Conservation (phyloP, 345 rosid species). For the Salix brachista region DNA sequence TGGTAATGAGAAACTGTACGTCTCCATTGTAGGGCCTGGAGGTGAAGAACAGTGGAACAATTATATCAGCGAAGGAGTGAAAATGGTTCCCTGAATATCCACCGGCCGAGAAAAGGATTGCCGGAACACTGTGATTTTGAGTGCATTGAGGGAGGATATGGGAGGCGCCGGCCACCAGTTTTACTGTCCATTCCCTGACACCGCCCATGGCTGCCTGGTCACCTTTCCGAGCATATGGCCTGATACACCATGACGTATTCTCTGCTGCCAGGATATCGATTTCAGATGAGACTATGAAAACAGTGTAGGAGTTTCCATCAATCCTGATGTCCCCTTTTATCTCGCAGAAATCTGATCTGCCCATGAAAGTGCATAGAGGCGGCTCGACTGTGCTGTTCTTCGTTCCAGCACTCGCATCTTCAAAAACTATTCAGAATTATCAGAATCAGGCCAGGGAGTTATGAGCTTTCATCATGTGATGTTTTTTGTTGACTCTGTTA, state of each 20-base stretch:
- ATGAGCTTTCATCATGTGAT: background rate
- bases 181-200: slow-evolving; percentile 62
- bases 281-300: slow-evolving; percentile 29
- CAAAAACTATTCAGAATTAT: background rate
- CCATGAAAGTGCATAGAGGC: slow-evolving; percentile 33
- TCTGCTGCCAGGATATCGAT: slow-evolving; percentile 5
- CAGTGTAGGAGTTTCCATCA: slow-evolving; percentile 43
- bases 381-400: slow-evolving; percentile 20
- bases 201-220: slow-evolving; percentile 44
- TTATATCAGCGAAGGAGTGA: slow-evolving; percentile 70
- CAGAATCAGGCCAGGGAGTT: background rate
- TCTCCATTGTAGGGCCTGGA: slow-evolving; percentile 52
- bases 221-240: slow-evolving; percentile 69
- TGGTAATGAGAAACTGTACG: slow-evolving; percentile 57
- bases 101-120: slow-evolving; percentile 64
- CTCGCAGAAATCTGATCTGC: slow-evolving; percentile 64
- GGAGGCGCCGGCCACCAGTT: slow-evolving; percentile 18
- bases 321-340: slow-evolving; percentile 54
- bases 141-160: slow-evolving; percentile 36
- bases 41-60: slow-evolving; percentile 63
- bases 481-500: background rate
- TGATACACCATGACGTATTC: slow-evolving; percentile 44
- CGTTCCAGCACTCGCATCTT: slow-evolving; percentile 12
- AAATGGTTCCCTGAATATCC: slow-evolving; percentile 79
- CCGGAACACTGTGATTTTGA: slow-evolving; percentile 47